These are phyloP conservation scores for Thraustotheca clavata DNA, from an alignment of 352 stramenopile species.

Conservation along the genomic window DNA sequence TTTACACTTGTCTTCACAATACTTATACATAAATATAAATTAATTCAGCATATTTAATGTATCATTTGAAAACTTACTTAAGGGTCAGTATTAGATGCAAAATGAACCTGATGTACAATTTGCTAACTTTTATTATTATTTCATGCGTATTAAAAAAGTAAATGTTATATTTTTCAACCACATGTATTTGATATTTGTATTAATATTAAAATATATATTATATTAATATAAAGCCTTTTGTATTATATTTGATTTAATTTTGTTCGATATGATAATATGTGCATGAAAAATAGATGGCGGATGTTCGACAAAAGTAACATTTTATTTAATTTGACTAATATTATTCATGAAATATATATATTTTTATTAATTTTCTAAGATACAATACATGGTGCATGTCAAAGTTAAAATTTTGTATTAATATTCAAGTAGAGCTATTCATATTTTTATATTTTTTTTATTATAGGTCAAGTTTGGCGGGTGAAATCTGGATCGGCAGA, in stretches of 20 bases:
- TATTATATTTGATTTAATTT: not conserved
- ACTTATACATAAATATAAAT: too few relatives aligned
- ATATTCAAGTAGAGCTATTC: not conserved
- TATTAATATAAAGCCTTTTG: not conserved
- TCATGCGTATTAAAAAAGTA: too few relatives aligned
- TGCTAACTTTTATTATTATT: too few relatives aligned
- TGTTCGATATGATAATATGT: not conserved
- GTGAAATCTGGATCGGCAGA: not conserved
- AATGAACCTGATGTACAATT: too few relatives aligned
- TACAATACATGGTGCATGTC: not conserved
- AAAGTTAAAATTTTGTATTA: not conserved
- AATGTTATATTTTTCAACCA: too few relatives aligned
- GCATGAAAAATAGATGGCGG: constrained; percentile 2
- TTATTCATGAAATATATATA: not conserved
- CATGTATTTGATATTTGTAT: too few relatives aligned
- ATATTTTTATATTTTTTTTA: not conserved
- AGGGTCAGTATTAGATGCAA: too few relatives aligned
- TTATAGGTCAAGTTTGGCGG: not conserved
- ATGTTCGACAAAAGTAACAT: constrained; percentile 6
- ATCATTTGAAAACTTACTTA: too few relatives aligned
- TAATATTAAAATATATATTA: not conserved
- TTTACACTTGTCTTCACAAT: too few relatives aligned
- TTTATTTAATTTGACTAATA: not conserved
- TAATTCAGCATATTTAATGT: too few relatives aligned
- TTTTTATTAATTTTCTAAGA: not conserved